Evolutionary conservation across 2,329 filamentous ascomycete genomes (phyloP).

Genomic region (Nemania sp.): DNA sequence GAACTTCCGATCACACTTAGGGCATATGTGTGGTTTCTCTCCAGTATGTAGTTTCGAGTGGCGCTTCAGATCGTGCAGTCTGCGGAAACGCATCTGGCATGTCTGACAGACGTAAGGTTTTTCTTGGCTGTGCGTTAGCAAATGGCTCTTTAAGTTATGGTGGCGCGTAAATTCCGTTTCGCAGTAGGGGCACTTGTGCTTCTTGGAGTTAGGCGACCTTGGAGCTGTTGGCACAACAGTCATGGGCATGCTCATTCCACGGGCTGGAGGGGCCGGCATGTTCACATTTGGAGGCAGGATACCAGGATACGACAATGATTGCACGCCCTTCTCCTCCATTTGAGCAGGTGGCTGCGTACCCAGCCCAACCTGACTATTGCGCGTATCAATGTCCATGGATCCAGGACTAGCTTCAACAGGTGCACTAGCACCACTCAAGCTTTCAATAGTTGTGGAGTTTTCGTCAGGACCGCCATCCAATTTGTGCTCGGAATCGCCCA

Average conservation of each 20-base stretch:
- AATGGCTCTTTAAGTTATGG: conserved; percentile 96
- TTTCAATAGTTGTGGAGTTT: conserved; percentile 56
- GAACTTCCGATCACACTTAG: conserved; percentile 94
- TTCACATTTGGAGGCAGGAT: conserved; percentile 58
- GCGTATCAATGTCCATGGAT: conserved; percentile 67
- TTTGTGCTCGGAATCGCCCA: conserved; percentile 48
- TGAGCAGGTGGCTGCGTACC: conserved; percentile 58
- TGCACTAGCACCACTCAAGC: conserved; percentile 55
- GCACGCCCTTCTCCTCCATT: conserved; percentile 64
- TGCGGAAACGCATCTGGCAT: conserved; percentile 92
- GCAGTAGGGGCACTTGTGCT: conserved; percentile 97
- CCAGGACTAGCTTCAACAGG: conserved; percentile 63
- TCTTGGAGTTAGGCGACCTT: conserved; percentile 80
- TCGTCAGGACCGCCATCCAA: conserved; percentile 58
- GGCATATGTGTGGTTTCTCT: conserved; percentile 93
- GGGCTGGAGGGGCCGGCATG: conserved; percentile 59
- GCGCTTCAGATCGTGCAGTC: conserved; percentile 93
- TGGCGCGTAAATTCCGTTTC: conserved; percentile 96
- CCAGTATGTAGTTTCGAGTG: conserved; percentile 97
- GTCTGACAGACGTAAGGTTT: conserved; percentile 95
- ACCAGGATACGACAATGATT: conserved; percentile 68
- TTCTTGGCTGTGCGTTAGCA: conserved; percentile 97
- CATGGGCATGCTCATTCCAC: conserved; percentile 70
- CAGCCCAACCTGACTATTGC: conserved; percentile 53
- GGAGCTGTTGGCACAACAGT: conserved; percentile 63